Evolutionary conservation across 495 filamentous ascomycete species (phyloP), one percentile per base, ranked within the genome.

Genomic region (Aspergillus wentii): DNA sequence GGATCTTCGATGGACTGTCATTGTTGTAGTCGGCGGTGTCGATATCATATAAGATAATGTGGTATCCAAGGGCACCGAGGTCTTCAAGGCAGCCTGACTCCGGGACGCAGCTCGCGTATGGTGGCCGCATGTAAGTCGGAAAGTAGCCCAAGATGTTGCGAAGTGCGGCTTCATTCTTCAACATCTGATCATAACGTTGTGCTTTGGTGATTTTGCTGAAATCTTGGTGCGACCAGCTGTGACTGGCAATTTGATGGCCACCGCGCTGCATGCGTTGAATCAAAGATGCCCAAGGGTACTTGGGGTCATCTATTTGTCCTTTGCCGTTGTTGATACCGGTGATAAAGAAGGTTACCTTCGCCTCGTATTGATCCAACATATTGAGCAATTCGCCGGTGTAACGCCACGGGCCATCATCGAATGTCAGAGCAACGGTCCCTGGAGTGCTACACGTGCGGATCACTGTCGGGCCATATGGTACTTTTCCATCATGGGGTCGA

Each of bases 101-200:
- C 3, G 58, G 52, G 19, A 67, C 69, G 54, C 86, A 91, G 51
- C 78, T 82, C 17, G 82, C 85, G 61, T 82, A 94, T 5, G 86
- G 86, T 3, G 86, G 86, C 31, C 83, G 74, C 84, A 94, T 89
- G 55, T 94, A 94, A 2, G 85, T 83, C 3, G 88, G 88, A 57
- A 89, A 83, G 44, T 78, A 78, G 9, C 88, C 88, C 5, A 91
- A 66, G 39, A 94, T 81, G 35, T 86, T 86, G 30, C 82, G 79
- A 14, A 92, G 48, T 0, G 86, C 88, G 39, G 83, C 85, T 58
- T 92, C 88, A 41, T 86, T 85, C 71, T 81, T 86, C 33, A 75
- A 52, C 56, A 94, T 81, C 48, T 92, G 82, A 13, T 80, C 71
- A 4, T 66, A 66, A 43, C 83, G 78, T 40, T 82, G 54, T 19